Base-by-base conservation (phyloP, 2,329 filamentous ascomycete species). In the Calonectria pauciramosa region DNA sequence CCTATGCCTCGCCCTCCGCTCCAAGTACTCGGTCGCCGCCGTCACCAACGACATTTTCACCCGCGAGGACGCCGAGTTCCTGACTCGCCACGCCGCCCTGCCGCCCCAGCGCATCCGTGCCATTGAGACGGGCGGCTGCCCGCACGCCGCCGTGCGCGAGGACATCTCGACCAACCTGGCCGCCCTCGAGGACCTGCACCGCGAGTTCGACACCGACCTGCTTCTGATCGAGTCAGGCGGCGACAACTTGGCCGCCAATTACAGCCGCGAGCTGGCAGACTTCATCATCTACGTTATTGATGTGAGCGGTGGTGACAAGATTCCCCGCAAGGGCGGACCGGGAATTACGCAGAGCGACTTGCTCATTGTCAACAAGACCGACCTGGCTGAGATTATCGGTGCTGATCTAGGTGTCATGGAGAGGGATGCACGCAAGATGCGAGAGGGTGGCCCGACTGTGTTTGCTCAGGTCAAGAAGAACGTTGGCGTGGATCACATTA, bases 1-100 rank as follows among this genome's bases (percentile, higher is more conserved):
- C 49, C 94, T 99, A 79, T 98, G 96, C 88, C 93, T 93, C 44
- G 93, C 94, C 10, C 93, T 99, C 9, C 94, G 97, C 75, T 89
- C 93, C 66, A 89, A 91, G 70, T 96, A 95, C 91, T 95, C 93
- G 83, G 94, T 99, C 82, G 97, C 97, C 0, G 97, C 96, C 74
- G 96, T 99, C 28, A 99, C 97, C 65, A 99, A 99, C 90, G 96
- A 99, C 89, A 99, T 99, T 89, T 99, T 99, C 90, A 99, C 96
- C 28, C 94, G 94, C 78, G 97, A 99, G 87, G 97, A 99, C 89
- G 96, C 96, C 88, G 97, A 99, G 86, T 99, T 99, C 88, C 93
- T 99, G 32, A 98, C 95, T 73, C 93, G 93, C 72, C 91, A 98
- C 90, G 90, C 91, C 78, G 97, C 97, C 8, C 93, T 99, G 0